Conservation (phyloP, 108 stramenopile species). For the Nitzschia sp. region DNA sequence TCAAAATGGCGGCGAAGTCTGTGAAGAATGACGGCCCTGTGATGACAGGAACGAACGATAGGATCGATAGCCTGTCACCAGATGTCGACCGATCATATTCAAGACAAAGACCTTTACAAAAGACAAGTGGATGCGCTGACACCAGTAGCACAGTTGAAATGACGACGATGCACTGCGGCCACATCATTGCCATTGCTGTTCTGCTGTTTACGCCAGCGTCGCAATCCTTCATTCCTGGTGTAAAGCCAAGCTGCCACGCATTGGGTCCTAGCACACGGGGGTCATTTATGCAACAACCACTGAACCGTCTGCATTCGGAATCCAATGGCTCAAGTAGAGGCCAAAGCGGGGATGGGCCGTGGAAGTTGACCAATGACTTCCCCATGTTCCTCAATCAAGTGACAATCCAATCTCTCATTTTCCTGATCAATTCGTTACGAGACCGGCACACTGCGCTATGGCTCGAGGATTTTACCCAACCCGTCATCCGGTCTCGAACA, state of each 20-base stretch:
- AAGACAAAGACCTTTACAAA: too few relatives aligned
- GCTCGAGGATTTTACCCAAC: conserved; percentile 74
- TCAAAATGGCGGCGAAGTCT: too few relatives aligned
- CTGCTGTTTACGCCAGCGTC: too few relatives aligned
- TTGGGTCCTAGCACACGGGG: background rate
- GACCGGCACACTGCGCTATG: conserved; percentile 75
- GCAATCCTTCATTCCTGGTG: too few relatives aligned
- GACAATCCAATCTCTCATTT: conserved; percentile 74
- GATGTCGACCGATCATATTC: too few relatives aligned
- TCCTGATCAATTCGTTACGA: conserved; percentile 53
- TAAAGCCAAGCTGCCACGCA: background rate
- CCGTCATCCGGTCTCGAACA: conserved; percentile 25
- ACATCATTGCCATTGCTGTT: too few relatives aligned
- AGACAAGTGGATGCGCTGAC: too few relatives aligned
- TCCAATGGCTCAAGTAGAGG: background rate
- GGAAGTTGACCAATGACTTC: conserved; percentile 48
- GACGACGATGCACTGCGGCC: too few relatives aligned
- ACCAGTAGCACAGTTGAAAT: too few relatives aligned
- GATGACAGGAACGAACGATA: too few relatives aligned
- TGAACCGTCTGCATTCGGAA: background rate
- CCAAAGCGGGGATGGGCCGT: conserved; percentile 4
- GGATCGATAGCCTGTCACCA: too few relatives aligned
- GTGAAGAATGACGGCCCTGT: too few relatives aligned
- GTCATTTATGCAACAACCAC: background rate
- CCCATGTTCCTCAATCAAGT: conserved; percentile 70